Base-by-base conservation (phyloP, 192 early-diverging fungal genomes). In the Podila horticola region DNA sequence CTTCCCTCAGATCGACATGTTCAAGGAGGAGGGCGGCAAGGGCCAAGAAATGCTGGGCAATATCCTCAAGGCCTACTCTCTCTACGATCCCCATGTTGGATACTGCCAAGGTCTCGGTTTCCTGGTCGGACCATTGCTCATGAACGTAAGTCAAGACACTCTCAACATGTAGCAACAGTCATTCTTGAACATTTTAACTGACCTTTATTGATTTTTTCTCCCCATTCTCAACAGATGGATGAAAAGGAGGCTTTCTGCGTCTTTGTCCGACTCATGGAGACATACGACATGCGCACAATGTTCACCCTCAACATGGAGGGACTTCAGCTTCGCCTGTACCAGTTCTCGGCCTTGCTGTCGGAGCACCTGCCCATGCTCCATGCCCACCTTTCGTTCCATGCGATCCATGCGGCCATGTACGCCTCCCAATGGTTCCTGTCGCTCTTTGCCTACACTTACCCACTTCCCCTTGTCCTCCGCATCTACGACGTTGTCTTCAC, bases 41-140 rank as follows among this genome's bases (percentile, higher is more conserved):
- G 97, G 95, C 15, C 97, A 99, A 83, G 89, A 90, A 63, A 87
- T 91, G 67, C 86, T 99, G 83, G 94, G 93, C 82, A 91, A 94
- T 72, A 90, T 99, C 30, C 83, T 97, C 45, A 96, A 94, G 83
- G 97, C 97, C 7, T 99, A 99, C 74, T 93, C 92, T 58, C 82
- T 98, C 29, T 99, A 96, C 74, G 98, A 99, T 81, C 84, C 92
- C 17, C 93, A 97, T 74, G 93, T 99, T 34, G 98, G 98, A 9
- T 99, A 99, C 75, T 99, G 98, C 82, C 98, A 99, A 86, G 98
- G 98, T 20, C 90, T 99, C 48, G 93, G 95, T 15, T 99, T 99
- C 74, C 88, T 99, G 55, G 94, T 97, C 7, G 98, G 96, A 19
- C 94, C 95, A 66, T 76, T 99, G 69, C 83, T 99, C 45, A 88